Conservation (phyloP, 2,329 filamentous ascomycete genomes). For the Phialocephala subalpina region DNA sequence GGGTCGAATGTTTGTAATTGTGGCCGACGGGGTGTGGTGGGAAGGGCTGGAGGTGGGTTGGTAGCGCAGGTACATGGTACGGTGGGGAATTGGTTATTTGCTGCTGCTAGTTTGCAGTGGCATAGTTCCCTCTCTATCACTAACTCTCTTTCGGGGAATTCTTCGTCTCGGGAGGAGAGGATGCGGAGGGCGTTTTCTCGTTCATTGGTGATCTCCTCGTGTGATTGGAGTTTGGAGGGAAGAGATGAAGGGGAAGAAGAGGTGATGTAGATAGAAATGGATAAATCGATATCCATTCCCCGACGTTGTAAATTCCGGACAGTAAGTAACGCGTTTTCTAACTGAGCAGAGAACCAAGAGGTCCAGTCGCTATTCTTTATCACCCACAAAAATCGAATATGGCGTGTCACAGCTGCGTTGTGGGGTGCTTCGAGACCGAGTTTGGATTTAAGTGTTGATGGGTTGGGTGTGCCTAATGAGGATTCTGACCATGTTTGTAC, state of each 20-base stretch:
- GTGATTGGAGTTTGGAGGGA: not conserved
- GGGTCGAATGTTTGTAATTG: not conserved
- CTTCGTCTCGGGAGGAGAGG: not conserved
- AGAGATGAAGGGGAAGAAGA: constrained; percentile 12
- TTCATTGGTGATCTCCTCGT: not conserved
- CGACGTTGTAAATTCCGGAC: constrained; percentile 48
- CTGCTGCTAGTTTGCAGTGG: too few relatives aligned
- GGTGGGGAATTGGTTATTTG: too few relatives aligned
- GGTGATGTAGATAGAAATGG: constrained; percentile 45
- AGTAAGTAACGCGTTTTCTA: constrained; percentile 54
- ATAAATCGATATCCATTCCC: constrained; percentile 39
- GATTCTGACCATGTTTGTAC: constrained; percentile 41
- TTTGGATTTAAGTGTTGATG: not conserved
- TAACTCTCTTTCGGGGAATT: not conserved
- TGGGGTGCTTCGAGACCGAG: not conserved
- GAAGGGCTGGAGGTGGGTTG: too few relatives aligned
- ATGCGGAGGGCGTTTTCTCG: not conserved
- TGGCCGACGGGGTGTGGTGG: not conserved
- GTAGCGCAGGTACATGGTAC: too few relatives aligned
- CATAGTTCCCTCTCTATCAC: too few relatives aligned
- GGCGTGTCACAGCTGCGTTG: constrained; percentile 52
- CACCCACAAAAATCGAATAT: constrained; percentile 65
- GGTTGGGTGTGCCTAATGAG: not conserved
- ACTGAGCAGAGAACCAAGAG: constrained; percentile 59
- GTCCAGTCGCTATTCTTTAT: constrained; percentile 60